Conservation (phyloP, 2,329 filamentous ascomycete species). For the Ceratocystis cubensis region DNA sequence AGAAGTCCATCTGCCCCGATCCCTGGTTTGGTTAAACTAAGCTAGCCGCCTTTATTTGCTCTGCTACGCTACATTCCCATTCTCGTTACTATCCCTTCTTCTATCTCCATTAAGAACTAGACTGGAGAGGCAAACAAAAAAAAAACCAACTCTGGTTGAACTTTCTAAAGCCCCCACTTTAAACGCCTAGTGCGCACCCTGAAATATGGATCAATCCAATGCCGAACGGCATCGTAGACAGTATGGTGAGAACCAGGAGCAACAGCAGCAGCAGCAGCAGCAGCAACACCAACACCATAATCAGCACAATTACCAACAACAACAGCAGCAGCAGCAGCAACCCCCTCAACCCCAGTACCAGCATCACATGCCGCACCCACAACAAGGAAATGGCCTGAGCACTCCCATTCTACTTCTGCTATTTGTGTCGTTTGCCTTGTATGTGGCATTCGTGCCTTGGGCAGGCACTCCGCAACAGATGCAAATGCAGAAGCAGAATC, state of each 20-base stretch:
- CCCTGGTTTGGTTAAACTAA: background rate
- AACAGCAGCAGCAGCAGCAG: constrained; percentile 12
- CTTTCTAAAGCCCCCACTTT: background rate
- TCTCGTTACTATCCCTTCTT: background rate
- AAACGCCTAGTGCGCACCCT: constrained; percentile 10
- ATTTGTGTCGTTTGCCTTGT: constrained; percentile 21
- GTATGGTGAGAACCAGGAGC: constrained; percentile 5
- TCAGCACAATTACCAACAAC: background rate
- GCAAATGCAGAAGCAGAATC: constrained; percentile 11
- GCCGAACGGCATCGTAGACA: constrained; percentile 11
- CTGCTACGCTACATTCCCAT: background rate
- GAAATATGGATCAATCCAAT: constrained; percentile 17
- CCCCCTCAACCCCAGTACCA: constrained; percentile 10
- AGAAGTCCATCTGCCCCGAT: background rate
- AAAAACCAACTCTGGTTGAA: background rate
- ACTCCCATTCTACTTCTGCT: constrained; percentile 19
- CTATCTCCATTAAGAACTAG: background rate
- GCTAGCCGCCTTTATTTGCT: background rate
- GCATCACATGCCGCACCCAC: constrained; percentile 17
- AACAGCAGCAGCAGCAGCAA: constrained; percentile 9
- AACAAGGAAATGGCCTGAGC: constrained; percentile 18
- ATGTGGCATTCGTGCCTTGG: constrained; percentile 21
- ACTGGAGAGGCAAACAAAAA: background rate
- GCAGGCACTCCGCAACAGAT: constrained; percentile 16
- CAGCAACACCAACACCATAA: constrained; percentile 8